Evolutionary conservation across 2,329 filamentous ascomycete genomes (phyloP).

Genomic region (Cercospora sp.): DNA sequence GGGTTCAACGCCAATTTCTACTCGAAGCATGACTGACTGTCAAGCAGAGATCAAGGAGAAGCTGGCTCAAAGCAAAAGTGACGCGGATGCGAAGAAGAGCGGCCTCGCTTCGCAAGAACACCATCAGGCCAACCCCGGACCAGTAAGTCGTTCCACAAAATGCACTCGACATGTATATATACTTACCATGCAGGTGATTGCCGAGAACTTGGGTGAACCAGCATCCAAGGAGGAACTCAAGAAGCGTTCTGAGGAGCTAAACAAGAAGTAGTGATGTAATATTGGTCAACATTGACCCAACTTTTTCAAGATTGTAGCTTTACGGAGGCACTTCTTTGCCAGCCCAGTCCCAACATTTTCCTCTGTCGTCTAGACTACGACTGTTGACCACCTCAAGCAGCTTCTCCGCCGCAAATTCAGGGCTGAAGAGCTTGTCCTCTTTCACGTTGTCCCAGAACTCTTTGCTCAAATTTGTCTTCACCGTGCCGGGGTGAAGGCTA

Average conservation of each 20-base stretch:
- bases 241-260: constrained; percentile 53
- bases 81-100: constrained; percentile 24
- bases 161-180: background rate
- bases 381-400: constrained; percentile 60
- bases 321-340: constrained; percentile 63
- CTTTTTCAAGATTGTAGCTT: constrained; percentile 1
- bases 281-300: background rate
- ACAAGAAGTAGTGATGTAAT: constrained; percentile 42
- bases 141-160: constrained; percentile 33
- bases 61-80: constrained; percentile 24
- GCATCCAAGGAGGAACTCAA: constrained; percentile 53
- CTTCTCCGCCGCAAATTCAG: constrained; percentile 65
- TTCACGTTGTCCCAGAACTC: constrained; percentile 70
- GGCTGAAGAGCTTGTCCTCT: constrained; percentile 64
- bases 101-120: constrained; percentile 40
- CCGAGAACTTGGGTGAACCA: constrained; percentile 47
- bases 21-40: background rate
- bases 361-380: constrained; percentile 55
- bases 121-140: constrained; percentile 49
- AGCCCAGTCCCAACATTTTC: constrained; percentile 69
- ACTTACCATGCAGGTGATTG: constrained; percentile 31
- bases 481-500: constrained; percentile 76
- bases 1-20: background rate
- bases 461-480: constrained; percentile 70
- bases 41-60: constrained; percentile 27